Evolutionary conservation across 129 eudicot genomes (phyloP), one percentile per base, ranked within the genome.

Genomic region (Sambucus nigra): DNA sequence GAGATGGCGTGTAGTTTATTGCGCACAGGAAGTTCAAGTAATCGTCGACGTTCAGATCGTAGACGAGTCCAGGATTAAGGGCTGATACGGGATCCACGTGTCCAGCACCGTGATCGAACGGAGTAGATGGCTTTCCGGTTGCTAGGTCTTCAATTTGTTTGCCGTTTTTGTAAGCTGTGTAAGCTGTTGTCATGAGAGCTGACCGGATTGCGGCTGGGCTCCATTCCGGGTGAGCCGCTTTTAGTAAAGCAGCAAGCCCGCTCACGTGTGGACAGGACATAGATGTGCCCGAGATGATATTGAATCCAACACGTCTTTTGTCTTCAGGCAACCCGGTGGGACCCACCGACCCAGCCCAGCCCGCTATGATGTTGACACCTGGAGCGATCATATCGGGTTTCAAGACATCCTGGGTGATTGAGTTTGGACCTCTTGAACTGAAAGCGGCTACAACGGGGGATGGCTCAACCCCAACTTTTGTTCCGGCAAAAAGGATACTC

Each of bases 221-320:
- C 99, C 99, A 92, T 1, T 82, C 87, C 0, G 84, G 87, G 60
- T 82, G 99, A 2, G 87, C 94, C n/a, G 82, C 94, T 69, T 82
- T 86, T 5, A 92, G 74, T 59, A 92, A 54, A 12, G 94, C 99
- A 14, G 99, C 87, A 1, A 92, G 81, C 42, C 99, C 99, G 47
- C 95, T 86, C 60, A 86, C 85, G 63, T 92, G 99, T 7, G 99
- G 99, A 19, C 99, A 92, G 3, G 99, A 92, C 99, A 92, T 92
- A 0, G 99, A 92, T 2, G 99, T 92, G 25, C 99, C 99, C 2
- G 99, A 92, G 17, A 91, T 82, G 5, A 91, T 91, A 66, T 91
- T 91, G 61, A 74, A 91, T 18, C 39, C 87, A 19, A 91, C 99
- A 11, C 88, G 89, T 62, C 99, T 66, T 0, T 25, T 3, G 65